Evolutionary conservation across 2,329 filamentous ascomycete species (phyloP).

Genomic region (Claviceps maximensis): DNA sequence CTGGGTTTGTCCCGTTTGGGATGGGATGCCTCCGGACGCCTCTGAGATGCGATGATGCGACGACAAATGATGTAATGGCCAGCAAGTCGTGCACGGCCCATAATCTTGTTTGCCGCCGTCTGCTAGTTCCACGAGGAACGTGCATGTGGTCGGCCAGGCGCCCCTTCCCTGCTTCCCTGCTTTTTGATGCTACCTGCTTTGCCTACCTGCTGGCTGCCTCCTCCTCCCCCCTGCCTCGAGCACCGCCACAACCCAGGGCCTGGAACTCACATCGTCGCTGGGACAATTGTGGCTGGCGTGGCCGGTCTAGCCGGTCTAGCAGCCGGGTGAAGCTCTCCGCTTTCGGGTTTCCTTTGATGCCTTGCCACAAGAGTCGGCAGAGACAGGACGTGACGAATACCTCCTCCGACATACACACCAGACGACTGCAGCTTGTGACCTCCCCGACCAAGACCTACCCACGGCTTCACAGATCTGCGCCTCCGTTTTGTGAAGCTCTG

Average conservation of each 20-base stretch:
- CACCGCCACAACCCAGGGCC: slow-evolving; percentile 4
- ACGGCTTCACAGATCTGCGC: background rate
- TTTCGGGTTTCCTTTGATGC: background rate
- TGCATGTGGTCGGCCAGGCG: background rate
- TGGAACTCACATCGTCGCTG: background rate
- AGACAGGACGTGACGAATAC: background rate
- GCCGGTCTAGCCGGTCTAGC: background rate
- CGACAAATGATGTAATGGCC: slow-evolving; percentile 17
- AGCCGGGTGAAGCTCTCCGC: background rate
- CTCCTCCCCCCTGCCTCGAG: background rate
- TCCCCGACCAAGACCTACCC: background rate
- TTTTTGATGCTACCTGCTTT: too few relatives aligned
- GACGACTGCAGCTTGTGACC: background rate
- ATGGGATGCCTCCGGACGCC: background rate
- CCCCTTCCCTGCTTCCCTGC: background rate
- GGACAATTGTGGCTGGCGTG: background rate
- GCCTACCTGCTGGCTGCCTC: slow-evolving; percentile 1
- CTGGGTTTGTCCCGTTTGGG: background rate
- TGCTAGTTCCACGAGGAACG: background rate
- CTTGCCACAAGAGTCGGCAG: background rate
- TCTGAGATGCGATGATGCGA: slow-evolving; percentile 1
- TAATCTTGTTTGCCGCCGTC: background rate
- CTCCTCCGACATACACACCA: background rate
- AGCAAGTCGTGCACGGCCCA: background rate
- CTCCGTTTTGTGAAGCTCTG: background rate